Evolutionary conservation across 371 early-diverging fungal species (phyloP), one percentile per base, ranked within the genome.

Genomic region (Mortierella sp.): DNA sequence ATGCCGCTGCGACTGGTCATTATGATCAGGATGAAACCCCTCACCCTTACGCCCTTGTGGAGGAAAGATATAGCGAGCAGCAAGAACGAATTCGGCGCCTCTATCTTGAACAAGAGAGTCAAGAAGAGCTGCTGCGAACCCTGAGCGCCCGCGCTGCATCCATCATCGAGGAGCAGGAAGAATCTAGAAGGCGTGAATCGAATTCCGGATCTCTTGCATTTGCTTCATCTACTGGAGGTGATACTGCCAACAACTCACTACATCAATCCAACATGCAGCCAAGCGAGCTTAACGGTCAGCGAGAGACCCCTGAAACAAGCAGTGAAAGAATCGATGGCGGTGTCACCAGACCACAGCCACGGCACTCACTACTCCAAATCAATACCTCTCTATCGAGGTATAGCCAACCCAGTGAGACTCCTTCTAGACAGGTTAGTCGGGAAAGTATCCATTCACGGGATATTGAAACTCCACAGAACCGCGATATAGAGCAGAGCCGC

Each of bases 31-130:
- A 37, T 43, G 59, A 53, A 2, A 34, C 43, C 5, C 56, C 43
- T 35, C 70, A 56, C 17, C 55, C 53, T 10, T 53, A 74, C n/a
- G 54, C 53, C 13, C 37, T 45, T 34, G 26, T 23, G 15, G 43
- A 63, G 13, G 54, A 53, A 13, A 57, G 66, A 31, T 47, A 66
- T 17, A 67, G 64, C 31, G 64, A 70, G 0, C 80, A 64, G 29
- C 70, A 80, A 55, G 71, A 80, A 17, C 80, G 64, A 26, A 74
- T 80, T 47, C 70, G 71, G 10, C 70, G 75, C 0, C 71, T 80
- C 3, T 68, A 67, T 42, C 68, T 37, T 2, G 75, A 75, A 26
- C 80, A 80, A 31, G 75, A 80, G 40, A 74, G 61, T 29, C 80
- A 80, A 29, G 80, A 74, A 34, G 75, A 80, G 29, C 63, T 63